Conservation (phyloP, 495 filamentous ascomycete species). For the Neurospora discreta region DNA sequence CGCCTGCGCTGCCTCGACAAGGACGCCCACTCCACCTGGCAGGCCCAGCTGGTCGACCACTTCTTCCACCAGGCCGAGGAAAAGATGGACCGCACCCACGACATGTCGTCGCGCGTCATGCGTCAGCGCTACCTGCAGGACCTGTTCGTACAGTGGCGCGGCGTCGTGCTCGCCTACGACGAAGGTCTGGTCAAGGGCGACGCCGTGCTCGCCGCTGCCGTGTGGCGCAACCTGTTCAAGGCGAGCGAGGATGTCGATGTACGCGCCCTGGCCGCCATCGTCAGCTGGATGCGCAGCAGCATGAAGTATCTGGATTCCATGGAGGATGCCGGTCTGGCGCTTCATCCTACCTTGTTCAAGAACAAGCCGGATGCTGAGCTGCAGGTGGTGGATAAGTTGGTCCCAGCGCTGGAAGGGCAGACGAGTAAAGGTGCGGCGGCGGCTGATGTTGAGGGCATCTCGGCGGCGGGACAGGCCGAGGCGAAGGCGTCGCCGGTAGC, state of each 20-base stretch:
- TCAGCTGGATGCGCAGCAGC: constrained; percentile 65
- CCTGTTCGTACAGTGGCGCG: constrained; percentile 84
- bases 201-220: constrained; percentile 71
- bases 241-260: constrained; percentile 60
- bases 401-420: constrained; percentile 13
- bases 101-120: constrained; percentile 48
- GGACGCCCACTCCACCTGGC: constrained; percentile 26
- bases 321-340: constrained; percentile 40
- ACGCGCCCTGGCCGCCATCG: constrained; percentile 57
- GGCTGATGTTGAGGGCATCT: neutral
- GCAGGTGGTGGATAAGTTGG: constrained; percentile 27
- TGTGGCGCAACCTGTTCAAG: constrained; percentile 92
- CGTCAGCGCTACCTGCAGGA: constrained; percentile 87
- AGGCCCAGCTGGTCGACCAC: constrained; percentile 59
- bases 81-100: constrained; percentile 64
- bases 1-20: constrained; percentile 68
- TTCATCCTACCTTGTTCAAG: constrained; percentile 25
- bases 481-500: neutral
- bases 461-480: neutral
- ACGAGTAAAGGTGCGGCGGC: constrained; percentile 2
- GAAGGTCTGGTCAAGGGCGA: constrained; percentile 77
- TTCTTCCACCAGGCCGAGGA: constrained; percentile 89
- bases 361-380: constrained; percentile 30
- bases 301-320: constrained; percentile 52
- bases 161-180: constrained; percentile 71